Evolutionary conservation across 2,329 filamentous ascomycete genomes (phyloP).

Genomic region (Geosmithia putterillii): DNA sequence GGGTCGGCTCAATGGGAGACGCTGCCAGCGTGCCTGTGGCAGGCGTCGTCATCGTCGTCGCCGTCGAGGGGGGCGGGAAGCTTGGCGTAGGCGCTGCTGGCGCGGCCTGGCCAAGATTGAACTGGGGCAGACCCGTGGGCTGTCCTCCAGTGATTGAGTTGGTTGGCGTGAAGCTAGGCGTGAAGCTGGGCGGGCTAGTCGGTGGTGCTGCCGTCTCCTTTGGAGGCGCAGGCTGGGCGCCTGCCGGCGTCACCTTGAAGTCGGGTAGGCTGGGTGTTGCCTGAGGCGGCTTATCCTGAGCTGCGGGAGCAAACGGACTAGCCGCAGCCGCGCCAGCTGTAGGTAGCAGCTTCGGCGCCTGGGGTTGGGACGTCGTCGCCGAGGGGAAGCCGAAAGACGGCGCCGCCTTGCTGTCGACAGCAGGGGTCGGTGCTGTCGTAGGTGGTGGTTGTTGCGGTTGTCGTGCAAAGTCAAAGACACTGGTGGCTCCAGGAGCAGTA

Average conservation of each 20-base stretch:
- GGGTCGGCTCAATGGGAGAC: not conserved
- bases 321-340: not conserved
- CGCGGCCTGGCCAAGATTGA: not conserved
- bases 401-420: not conserved
- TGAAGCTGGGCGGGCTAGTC: no score
- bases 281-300: not conserved
- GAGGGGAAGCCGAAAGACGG: not conserved
- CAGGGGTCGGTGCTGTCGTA: not conserved
- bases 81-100: not conserved
- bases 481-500: not conserved
- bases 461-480: not conserved
- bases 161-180: no score
- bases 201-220: no score
- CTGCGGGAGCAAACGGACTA: not conserved
- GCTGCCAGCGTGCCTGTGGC: not conserved
- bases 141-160: no score
- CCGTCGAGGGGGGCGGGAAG: not conserved
- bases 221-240: no score
- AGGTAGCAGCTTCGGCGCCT: not conserved
- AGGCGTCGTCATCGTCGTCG: no score
- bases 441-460: not conserved
- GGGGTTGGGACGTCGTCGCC: not conserved
- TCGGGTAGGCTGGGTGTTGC: not conserved
- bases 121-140: not conserved
- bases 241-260: not conserved